Evolutionary conservation across 1,284 basidiomycete genomes (phyloP).

Genomic region (Rhodotorula sp.): DNA sequence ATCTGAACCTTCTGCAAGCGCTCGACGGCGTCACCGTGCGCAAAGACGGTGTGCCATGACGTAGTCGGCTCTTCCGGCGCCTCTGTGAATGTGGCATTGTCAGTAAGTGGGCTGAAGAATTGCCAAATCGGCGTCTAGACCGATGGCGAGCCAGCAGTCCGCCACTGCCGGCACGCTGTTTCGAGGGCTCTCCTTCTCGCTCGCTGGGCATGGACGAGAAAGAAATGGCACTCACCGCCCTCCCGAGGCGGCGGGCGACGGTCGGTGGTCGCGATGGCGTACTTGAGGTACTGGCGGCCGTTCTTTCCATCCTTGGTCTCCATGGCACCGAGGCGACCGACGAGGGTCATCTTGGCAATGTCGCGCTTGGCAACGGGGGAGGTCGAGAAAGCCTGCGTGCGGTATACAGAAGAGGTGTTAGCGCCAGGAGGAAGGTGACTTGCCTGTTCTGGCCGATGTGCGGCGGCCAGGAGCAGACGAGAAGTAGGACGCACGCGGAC

Average conservation of each 20-base stretch:
- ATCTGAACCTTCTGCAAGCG: conserved; percentile 64
- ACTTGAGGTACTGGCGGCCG: conserved; percentile 62
- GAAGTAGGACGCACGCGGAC: conserved; percentile 27
- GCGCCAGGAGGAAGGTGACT: neutral
- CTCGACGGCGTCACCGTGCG: conserved; percentile 62
- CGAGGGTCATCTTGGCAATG: conserved; percentile 68
- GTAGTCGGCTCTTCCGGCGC: conserved; percentile 53
- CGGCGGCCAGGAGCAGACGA: neutral
- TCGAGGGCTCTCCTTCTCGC: neutral
- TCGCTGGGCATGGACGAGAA: conserved; percentile 39
- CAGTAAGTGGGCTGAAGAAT: neutral
- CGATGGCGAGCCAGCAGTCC: no score
- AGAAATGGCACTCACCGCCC: conserved; percentile 47
- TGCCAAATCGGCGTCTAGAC: no score
- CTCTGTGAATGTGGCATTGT: conserved; percentile 7
- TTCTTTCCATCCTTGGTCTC: conserved; percentile 66
- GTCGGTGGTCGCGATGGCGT: conserved; percentile 44
- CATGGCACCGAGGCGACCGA: conserved; percentile 68
- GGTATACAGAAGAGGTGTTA: neutral
- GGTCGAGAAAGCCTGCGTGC: conserved; percentile 65
- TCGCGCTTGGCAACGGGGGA: conserved; percentile 48
- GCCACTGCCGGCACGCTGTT: no score
- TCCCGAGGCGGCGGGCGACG: conserved; percentile 30
- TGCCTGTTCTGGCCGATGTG: neutral
- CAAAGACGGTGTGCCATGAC: conserved; percentile 71